Percentiles rank a stretch among this genome's conserved stretches.
phyloP scores from a whole-genome alignment of 352 stramenopile species.

The Pythium aquatile region DNA sequence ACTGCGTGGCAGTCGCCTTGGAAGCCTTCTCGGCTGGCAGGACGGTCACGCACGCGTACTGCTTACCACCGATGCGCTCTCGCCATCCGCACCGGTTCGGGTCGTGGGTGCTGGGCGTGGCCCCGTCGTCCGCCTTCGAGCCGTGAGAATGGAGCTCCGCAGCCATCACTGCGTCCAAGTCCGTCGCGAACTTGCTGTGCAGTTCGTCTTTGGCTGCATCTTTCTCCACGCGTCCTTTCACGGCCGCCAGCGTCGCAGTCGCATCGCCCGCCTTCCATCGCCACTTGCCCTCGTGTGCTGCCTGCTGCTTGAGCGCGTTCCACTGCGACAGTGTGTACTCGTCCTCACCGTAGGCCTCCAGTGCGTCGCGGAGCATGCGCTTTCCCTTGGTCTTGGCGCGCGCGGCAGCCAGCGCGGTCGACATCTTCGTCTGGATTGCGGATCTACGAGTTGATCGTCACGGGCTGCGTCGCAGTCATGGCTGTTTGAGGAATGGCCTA shows the following conservation, averaged over 20 bases:
- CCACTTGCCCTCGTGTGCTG: slow-evolving; percentile 28
- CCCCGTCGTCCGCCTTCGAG: background rate
- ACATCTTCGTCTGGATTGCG: slow-evolving; percentile 35
- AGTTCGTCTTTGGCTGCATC: slow-evolving; percentile 7
- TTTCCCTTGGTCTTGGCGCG: slow-evolving; percentile 68
- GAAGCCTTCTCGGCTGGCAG: slow-evolving; percentile 10
- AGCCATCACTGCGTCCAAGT: slow-evolving; percentile 26
- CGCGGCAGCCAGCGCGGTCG: slow-evolving; percentile 54
- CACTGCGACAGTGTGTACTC: slow-evolving; percentile 28
- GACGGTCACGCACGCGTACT: slow-evolving; percentile 31
- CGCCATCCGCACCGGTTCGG: slow-evolving; percentile 19
- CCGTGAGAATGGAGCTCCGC: slow-evolving; percentile 13
- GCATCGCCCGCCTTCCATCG: slow-evolving; percentile 28
- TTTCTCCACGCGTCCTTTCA: slow-evolving; percentile 21
- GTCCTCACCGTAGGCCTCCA: slow-evolving; percentile 34
- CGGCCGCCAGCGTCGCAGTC: slow-evolving; percentile 17
- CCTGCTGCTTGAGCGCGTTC: slow-evolving; percentile 32
- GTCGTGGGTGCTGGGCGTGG: background rate
- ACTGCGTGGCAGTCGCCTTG: background rate
- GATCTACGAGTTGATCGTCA: background rate
- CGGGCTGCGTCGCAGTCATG: background rate
- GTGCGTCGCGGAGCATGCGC: slow-evolving; percentile 55
- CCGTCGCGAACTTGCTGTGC: slow-evolving; percentile 12
- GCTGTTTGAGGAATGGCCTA: background rate
- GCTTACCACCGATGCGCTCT: slow-evolving; percentile 30